A percentile compares a stretch with the other conserved stretches of the same genome.
phyloP scores from a whole-genome alignment of 1,284 basidiomycete species.

The Austroboletus novae-zelandiae region DNA sequence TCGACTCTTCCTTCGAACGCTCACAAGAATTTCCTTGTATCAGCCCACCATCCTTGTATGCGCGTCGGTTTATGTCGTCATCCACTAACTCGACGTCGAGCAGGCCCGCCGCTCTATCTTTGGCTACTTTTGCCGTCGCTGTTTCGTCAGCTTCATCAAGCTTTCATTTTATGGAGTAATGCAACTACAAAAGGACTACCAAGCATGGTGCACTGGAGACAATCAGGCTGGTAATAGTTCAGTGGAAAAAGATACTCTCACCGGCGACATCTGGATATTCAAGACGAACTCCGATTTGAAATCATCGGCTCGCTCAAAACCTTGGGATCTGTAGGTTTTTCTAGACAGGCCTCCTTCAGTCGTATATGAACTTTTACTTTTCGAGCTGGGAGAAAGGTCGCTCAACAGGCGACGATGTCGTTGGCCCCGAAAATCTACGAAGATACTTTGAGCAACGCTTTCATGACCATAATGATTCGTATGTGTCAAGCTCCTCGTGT shows the following conservation, averaged over 20 bases:
- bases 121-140: constrained; percentile 75
- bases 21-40: constrained; percentile 1
- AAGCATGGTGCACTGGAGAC: constrained; percentile 57
- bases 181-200: constrained; percentile 61
- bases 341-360: background rate
- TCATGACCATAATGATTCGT: constrained; percentile 76
- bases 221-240: constrained; percentile 45
- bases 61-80: background rate
- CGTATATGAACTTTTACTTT: background rate
- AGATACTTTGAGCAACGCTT: constrained; percentile 82
- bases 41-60: constrained; percentile 33
- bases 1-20: background rate
- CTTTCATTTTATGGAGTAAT: constrained; percentile 67
- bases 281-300: constrained; percentile 66
- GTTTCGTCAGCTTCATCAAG: constrained; percentile 69
- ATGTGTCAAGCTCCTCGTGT: constrained; percentile 27
- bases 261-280: constrained; percentile 58
- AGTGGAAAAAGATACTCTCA: constrained; percentile 56
- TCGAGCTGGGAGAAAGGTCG: constrained; percentile 65
- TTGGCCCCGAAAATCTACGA: constrained; percentile 67
- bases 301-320: constrained; percentile 57
- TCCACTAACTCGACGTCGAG: background rate
- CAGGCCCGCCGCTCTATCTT: constrained; percentile 68
- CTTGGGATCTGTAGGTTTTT: constrained; percentile 55
- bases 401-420: constrained; percentile 62